Conservation (phyloP, 768 basidiomycete species). For the Amanita inopinata region DNA sequence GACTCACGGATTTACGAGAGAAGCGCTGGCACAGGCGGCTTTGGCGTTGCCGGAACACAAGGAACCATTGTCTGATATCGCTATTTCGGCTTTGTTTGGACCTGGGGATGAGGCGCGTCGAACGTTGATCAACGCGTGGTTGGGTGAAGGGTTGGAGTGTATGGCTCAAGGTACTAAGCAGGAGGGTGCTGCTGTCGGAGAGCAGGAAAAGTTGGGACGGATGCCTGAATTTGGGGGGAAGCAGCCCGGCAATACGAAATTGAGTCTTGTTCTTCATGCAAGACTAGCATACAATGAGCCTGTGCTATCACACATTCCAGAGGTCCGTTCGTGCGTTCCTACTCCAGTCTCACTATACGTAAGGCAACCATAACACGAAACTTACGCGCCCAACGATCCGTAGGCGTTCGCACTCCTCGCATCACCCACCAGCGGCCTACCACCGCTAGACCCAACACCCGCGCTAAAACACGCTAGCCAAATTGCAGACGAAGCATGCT, state of each 20-base stretch:
- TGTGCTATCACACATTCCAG: slow-evolving; percentile 53
- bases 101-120: slow-evolving; percentile 53
- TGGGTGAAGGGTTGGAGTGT: slow-evolving; percentile 48
- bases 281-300: slow-evolving; percentile 61
- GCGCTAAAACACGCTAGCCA: slow-evolving; percentile 48
- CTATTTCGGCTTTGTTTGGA: slow-evolving; percentile 69
- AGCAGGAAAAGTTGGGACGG: too few relatives aligned
- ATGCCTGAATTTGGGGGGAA: not conserved
- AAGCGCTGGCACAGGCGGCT: slow-evolving; percentile 56
- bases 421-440: slow-evolving; percentile 37
- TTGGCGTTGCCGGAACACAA: slow-evolving; percentile 42
- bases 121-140: slow-evolving; percentile 63
- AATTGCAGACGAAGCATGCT: slow-evolving; percentile 67
- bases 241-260: slow-evolving; percentile 19
- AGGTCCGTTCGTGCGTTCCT: slow-evolving; percentile 35
- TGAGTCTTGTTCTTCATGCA: slow-evolving; percentile 31
- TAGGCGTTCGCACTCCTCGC: slow-evolving; percentile 70
- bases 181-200: not conserved
- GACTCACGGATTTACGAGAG: slow-evolving; percentile 67
- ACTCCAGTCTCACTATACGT: not conserved
- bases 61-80: slow-evolving; percentile 57
- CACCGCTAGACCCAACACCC: slow-evolving; percentile 49
- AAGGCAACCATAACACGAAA: too few relatives aligned
- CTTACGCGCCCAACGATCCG: not conserved
- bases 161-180: slow-evolving; percentile 28